Conservation (phyloP, 495 filamentous ascomycete species). For the Opeltia flavorubescens region DNA sequence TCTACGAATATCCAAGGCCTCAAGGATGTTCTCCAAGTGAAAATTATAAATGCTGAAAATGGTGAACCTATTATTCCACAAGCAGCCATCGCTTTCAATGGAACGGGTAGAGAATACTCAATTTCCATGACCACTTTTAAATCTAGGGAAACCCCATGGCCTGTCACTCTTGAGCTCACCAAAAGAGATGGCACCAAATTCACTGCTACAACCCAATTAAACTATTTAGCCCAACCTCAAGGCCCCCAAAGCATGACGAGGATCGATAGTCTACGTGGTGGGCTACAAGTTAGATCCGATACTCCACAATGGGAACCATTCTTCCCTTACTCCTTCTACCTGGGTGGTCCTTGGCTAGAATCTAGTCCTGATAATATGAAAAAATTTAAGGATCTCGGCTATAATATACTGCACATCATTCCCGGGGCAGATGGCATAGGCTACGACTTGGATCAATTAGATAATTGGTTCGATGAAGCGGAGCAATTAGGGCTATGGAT, state of each 20-base stretch:
- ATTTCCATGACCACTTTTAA: neutral
- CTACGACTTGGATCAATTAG: constrained; percentile 24
- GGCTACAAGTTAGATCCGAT: constrained; percentile 31
- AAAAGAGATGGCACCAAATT: constrained; percentile 25
- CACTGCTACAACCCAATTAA: constrained; percentile 31
- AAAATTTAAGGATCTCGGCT: constrained; percentile 35
- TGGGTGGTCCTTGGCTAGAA: constrained; percentile 41
- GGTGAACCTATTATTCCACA: neutral
- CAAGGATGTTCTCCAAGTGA: neutral
- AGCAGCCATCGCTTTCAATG: neutral
- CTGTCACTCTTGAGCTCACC: neutral
- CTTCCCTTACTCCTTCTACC: constrained; percentile 52
- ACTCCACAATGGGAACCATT: constrained; percentile 30
- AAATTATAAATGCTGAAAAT: neutral
- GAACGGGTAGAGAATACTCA: neutral
- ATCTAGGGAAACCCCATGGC: neutral
- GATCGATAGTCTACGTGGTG: constrained; percentile 47
- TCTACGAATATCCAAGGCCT: neutral
- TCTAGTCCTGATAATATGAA: constrained; percentile 24
- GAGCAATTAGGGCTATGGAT: constrained; percentile 43
- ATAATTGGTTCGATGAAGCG: constrained; percentile 37
- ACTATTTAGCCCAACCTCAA: constrained; percentile 40
- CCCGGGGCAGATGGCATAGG: constrained; percentile 19
- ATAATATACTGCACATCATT: constrained; percentile 40
- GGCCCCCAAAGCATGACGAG: constrained; percentile 44